Conservation (phyloP, 306 rosid species). For the Vigna nakashimae region DNA sequence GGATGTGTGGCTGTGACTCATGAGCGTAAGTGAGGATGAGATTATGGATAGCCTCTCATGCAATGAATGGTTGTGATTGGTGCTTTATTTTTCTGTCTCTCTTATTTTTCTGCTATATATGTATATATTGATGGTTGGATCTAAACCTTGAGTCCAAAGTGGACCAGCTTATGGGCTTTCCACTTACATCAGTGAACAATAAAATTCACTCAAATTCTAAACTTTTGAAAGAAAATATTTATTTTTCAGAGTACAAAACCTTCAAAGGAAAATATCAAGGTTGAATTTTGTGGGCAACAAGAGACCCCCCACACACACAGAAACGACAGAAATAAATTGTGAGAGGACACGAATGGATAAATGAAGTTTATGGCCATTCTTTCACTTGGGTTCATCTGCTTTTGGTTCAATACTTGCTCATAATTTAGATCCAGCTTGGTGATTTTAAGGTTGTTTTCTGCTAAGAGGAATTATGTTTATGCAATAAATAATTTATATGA, state of each 20-base stretch:
- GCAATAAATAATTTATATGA: no score
- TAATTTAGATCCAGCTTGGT: not conserved
- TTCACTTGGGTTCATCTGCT: conserved; percentile 15
- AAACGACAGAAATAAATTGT: conserved; percentile 20
- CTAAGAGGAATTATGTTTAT: no score
- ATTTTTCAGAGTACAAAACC: not conserved
- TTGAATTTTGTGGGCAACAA: conserved; percentile 26
- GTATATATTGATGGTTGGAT: conserved; percentile 38
- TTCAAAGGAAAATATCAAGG: not conserved
- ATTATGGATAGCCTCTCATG: conserved; percentile 75
- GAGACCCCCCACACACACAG: not conserved
- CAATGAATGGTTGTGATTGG: conserved; percentile 71
- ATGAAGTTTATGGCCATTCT: conserved; percentile 32
- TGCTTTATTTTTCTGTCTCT: conserved; percentile 38
- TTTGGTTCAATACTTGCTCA: conserved; percentile 13
- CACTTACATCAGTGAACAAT: conserved; percentile 26
- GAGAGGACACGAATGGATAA: conserved; percentile 29
- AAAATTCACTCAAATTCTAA: conserved; percentile 9
- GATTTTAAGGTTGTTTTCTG: not conserved
- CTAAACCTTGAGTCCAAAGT: conserved; percentile 2
- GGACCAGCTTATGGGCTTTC: conserved; percentile 19
- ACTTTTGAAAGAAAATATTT: not conserved
- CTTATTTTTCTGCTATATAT: conserved; percentile 16
- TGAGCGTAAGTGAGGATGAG: conserved; percentile 70
- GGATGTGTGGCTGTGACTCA: conserved; percentile 62